Base-by-base conservation (phyloP, 805 yeast species). In the Wickerhamiella vanderwaltii region DNA sequence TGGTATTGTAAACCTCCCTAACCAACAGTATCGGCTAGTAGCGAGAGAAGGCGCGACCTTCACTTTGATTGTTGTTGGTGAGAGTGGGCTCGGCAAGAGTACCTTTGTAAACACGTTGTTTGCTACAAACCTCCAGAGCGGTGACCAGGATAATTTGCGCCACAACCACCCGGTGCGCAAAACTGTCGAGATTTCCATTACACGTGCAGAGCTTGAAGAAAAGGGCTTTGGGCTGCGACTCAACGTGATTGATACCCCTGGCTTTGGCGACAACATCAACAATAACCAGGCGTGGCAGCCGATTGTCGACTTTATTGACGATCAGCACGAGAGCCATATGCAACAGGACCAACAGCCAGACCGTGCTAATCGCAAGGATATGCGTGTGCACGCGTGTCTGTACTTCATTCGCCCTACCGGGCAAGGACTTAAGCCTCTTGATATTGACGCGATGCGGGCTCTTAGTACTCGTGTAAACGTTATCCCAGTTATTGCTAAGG, bases 21-120 rank as follows among this genome's bases (percentile, higher is more conserved):
- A 56, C 48, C 62, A 58, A 50, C 48, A 58, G 58, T 54, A 50
- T 40, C 54, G 53, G 42, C 51, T 45, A 48, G 50, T 66, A 19
- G 61, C 64, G 39, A 57, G 61, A 46, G 48, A 56, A 6, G 95
- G 95, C 13, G 75, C 83, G 16, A 66, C 76, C 19, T 80, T 83
- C 61, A 84, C 93, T 35, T 54, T 87, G 43, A 75, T 86, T 81
- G 75, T 85, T 28, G 86, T 80, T 36, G 68, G 69, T 28, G 94
- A 84, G 65, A 68, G 78, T 46, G 96, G 98, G 4, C 69, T 88
- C 48, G 98, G 98, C 54, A 88, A 88, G 65, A 69, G 91, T 25
- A 91, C 98, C 20, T 72, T 91, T 57, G 74, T 91, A 56, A 86
- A 85, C 65, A 87, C 97, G 18, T 69, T 91, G 52, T 91, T 91